Conservation (phyloP, 208 protist species). For the Crithidia acanthocephali region DNA sequence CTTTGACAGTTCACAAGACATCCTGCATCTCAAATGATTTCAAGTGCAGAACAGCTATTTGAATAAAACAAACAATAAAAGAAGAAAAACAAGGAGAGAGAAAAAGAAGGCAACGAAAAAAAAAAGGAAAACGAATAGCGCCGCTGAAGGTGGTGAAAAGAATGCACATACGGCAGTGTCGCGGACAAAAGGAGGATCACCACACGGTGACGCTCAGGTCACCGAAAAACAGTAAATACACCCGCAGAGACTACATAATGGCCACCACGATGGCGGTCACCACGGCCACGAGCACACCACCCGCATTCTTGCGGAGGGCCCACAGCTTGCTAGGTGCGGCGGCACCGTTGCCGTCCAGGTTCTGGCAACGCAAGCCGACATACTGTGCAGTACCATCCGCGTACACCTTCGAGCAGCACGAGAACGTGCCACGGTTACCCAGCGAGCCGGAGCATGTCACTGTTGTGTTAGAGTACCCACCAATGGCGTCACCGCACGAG, state of each 20-base stretch:
- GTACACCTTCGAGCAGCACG: conserved; percentile 25
- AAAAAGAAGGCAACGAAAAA: too few relatives aligned
- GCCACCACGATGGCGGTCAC: not conserved
- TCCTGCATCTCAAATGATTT: too few relatives aligned
- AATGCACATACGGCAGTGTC: too few relatives aligned
- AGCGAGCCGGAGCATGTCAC: conserved; percentile 33
- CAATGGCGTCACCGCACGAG: conserved; percentile 17
- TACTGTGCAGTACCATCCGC: conserved; percentile 6
- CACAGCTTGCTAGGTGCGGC: not conserved
- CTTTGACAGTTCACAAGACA: too few relatives aligned
- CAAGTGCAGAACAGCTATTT: too few relatives aligned
- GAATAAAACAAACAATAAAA: too few relatives aligned
- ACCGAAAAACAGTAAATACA: not conserved
- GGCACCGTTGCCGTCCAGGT: not conserved
- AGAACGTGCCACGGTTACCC: conserved; percentile 24
- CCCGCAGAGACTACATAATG: not conserved
- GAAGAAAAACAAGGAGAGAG: too few relatives aligned
- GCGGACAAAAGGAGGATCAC: too few relatives aligned
- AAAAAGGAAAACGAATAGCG: too few relatives aligned
- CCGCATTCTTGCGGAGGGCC: not conserved
- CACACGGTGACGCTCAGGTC: too few relatives aligned
- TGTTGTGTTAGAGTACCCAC: conserved; percentile 9
- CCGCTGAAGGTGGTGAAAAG: too few relatives aligned
- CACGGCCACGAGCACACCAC: conserved; percentile 7
- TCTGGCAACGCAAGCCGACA: conserved; percentile 17